Evolutionary conservation across 2,329 filamentous ascomycete genomes (phyloP).

Genomic region (Alternaria gansuensis): DNA sequence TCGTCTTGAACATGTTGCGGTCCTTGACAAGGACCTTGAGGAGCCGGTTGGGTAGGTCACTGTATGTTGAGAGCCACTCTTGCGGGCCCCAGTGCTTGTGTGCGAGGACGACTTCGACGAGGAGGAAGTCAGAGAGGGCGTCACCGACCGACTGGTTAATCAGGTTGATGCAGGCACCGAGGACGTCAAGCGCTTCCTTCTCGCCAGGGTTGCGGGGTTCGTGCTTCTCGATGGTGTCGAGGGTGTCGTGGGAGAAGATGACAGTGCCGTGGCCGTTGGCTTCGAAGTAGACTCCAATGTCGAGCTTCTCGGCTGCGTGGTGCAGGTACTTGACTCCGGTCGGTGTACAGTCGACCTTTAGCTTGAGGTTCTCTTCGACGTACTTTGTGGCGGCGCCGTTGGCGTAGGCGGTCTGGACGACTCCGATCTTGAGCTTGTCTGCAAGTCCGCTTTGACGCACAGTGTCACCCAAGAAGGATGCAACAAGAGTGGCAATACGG

Average conservation of each 20-base stretch:
- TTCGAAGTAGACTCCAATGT: constrained; percentile 98
- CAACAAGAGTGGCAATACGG: constrained; percentile 92
- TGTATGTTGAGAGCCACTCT: constrained; percentile 94
- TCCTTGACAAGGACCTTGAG: constrained; percentile 89
- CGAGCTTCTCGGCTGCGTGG: constrained; percentile 93
- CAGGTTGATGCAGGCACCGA: constrained; percentile 83
- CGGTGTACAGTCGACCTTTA: constrained; percentile 90
- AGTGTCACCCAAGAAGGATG: constrained; percentile 91
- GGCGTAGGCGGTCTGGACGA: constrained; percentile 97
- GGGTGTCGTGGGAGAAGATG: constrained; percentile 86
- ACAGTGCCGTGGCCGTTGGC: constrained; percentile 98
- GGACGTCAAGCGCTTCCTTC: constrained; percentile 84
- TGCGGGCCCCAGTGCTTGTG: constrained; percentile 91
- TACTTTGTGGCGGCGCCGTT: constrained; percentile 95
- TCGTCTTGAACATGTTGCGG: constrained; percentile 88
- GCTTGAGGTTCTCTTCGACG: constrained; percentile 83
- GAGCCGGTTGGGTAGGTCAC: constrained; percentile 93
- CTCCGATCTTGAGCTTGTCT: constrained; percentile 85
- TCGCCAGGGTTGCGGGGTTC: constrained; percentile 91
- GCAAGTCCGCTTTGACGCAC: constrained; percentile 80
- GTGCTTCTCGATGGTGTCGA: constrained; percentile 78
- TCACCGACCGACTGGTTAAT: constrained; percentile 99
- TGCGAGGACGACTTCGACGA: constrained; percentile 94
- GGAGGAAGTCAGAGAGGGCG: constrained; percentile 91
- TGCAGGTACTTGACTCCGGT: constrained; percentile 98